Evolutionary conservation across 768 basidiomycete species (phyloP).

Genomic region (Lanmaoa pseudosensibilis): DNA sequence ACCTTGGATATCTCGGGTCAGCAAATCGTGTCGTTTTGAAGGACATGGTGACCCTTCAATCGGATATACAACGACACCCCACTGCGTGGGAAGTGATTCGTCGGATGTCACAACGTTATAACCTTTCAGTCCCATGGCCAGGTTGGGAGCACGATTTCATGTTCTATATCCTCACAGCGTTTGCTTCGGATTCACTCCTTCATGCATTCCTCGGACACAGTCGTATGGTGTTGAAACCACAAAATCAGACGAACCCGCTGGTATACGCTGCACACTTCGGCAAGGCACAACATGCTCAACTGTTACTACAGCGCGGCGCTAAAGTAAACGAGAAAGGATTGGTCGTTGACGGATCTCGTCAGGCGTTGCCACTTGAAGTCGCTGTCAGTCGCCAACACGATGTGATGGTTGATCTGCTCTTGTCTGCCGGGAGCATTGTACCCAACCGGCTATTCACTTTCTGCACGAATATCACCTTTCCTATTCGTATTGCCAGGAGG

Average conservation of each 20-base stretch:
- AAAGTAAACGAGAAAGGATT: slow-evolving; percentile 8
- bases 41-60: slow-evolving; percentile 1
- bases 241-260: slow-evolving; percentile 6
- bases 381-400: slow-evolving; percentile 7
- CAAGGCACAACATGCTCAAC: not conserved
- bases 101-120: not conserved
- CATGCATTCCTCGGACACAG: not conserved
- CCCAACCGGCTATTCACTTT: not conserved
- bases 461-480: not conserved
- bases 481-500: slow-evolving; percentile 2
- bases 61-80: not conserved
- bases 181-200: slow-evolving; percentile 3
- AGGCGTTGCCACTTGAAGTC: slow-evolving; percentile 5
- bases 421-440: slow-evolving; percentile 2
- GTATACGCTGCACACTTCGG: slow-evolving; percentile 13
- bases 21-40: not conserved
- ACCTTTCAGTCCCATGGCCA: not conserved
- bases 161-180: slow-evolving; percentile 8
- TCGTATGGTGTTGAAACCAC: not conserved
- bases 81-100: slow-evolving; percentile 1
- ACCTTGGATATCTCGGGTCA: slow-evolving; percentile 5
- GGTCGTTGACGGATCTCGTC: not conserved
- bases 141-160: slow-evolving; percentile 2
- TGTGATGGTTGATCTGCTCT: not conserved
- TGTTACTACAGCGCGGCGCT: not conserved